phyloP scores from a whole-genome alignment of 2,329 filamentous ascomycete genomes.

The Nigrograna mackinnonii region DNA sequence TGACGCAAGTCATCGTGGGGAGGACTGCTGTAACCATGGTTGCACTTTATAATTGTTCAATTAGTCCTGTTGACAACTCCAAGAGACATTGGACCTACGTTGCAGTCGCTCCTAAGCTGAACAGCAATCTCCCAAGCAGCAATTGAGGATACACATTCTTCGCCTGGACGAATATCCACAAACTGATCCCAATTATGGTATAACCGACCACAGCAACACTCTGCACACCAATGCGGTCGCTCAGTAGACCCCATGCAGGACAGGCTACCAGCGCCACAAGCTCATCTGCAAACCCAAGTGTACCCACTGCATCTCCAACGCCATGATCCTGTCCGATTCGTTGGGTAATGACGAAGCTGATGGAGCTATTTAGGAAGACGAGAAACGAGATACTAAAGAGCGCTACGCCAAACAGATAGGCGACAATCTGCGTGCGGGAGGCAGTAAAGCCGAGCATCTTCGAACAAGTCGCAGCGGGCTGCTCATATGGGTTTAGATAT shows the following conservation, averaged over 20 bases:
- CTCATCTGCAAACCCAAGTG: conserved; percentile 84
- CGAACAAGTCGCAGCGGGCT: conserved; percentile 1
- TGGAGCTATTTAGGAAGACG: conserved; percentile 83
- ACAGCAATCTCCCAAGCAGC: conserved; percentile 80
- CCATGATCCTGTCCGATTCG: conserved; percentile 73
- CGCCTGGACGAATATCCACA: conserved; percentile 84
- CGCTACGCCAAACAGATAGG: conserved; percentile 80
- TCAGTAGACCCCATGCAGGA: conserved; percentile 77
- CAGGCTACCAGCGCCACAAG: conserved; percentile 80
- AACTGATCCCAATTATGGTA: conserved; percentile 73
- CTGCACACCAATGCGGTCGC: conserved; percentile 76
- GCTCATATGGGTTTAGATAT: conserved; percentile 21
- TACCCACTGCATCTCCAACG: conserved; percentile 81
- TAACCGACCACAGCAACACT: conserved; percentile 73
- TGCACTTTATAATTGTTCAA: conserved; percentile 53
- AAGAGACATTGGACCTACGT: conserved; percentile 63
- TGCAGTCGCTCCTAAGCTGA: conserved; percentile 90
- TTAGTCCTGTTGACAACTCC: no score
- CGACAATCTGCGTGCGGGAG: conserved; percentile 60
- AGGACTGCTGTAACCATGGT: conserved; percentile 98
- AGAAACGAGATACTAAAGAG: conserved; percentile 89
- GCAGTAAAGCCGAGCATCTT: conserved; percentile 57
- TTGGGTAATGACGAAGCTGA: conserved; percentile 85
- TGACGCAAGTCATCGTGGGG: conserved; percentile 64
- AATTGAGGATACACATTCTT: conserved; percentile 87